Evolutionary conservation across 2,329 filamentous ascomycete genomes (phyloP).

Genomic region (Botrytis elliptica): DNA sequence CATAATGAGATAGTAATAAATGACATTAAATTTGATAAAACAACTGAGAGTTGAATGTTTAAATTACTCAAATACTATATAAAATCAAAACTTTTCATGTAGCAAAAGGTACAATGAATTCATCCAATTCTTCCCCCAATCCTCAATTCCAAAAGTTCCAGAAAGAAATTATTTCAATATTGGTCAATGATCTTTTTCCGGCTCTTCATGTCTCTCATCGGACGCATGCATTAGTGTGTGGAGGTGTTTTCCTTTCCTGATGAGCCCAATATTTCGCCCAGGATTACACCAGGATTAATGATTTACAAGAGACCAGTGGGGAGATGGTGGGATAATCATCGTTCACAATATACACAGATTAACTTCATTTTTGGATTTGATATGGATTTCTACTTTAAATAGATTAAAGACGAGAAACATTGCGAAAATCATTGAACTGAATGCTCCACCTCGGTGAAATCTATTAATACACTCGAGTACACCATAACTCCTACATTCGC

Average conservation of each 20-base stretch:
- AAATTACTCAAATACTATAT: neutral
- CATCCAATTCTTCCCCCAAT: neutral
- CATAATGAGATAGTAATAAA: neutral
- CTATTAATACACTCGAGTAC: constrained; percentile 13
- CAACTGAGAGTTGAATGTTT: neutral
- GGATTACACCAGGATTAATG: neutral
- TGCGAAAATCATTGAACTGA: neutral
- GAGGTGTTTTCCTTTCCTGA: neutral
- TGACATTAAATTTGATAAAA: neutral
- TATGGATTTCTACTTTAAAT: neutral
- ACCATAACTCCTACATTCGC: neutral
- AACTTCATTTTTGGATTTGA: neutral
- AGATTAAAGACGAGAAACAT: constrained; percentile 7
- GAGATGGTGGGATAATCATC: neutral
- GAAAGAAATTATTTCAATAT: constrained; percentile 9
- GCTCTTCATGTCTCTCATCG: constrained; percentile 4
- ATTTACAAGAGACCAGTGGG: neutral
- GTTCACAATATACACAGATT: neutral
- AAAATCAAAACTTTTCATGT: neutral
- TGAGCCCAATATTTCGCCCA: neutral
- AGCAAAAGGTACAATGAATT: neutral
- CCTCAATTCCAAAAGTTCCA: constrained; percentile 9
- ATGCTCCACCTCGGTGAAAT: constrained; percentile 3
- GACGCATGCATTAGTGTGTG: constrained; percentile 13
- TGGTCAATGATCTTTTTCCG: neutral